Base-by-base conservation (phyloP, 768 basidiomycete genomes). In the Tephrocybe sp. region DNA sequence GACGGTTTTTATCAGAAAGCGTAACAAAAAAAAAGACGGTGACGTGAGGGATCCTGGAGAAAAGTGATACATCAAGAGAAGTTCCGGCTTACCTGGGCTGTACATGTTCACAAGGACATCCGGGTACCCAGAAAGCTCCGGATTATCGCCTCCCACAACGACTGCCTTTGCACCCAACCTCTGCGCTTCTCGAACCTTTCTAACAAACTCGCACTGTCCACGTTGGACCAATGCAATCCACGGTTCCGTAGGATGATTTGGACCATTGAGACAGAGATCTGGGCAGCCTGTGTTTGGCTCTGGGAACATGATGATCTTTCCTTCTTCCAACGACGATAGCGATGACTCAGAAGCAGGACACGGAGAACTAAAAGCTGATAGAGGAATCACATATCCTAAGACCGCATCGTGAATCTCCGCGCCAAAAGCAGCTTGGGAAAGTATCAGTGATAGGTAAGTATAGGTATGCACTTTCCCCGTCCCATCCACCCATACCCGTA, bases 221-320 rank as follows among this genome's bases (percentile, higher is more conserved):
- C 96, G 75, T 66, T 96, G 88, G 0, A 97, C 85, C 44, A 98
- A 78, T 0, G 92, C 96, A 64, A 98, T 90, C 88, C 92, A 95
- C 9, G 83, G 73, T 50, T 92, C 90, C 11, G 77, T 73, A 17
- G 89, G 90, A 14, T 73, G 66, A 53, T 80, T 63, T 2, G 76
- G 69, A 1, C 84, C 84, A 39, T 60, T 65, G 2, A 78, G 57
- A 52, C 90, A 92, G 16, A 92, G 74, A 2, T 73, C 68, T 4
- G 90, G 87, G 61, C 90, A 93, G 11, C 83, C 90, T 2, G 70
- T 69, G 50, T 87, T 87, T 1, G 64, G 45, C 7, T 65, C 45
- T 45, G 66, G 54, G 34, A 57, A 42, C 53, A 55, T 11, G 35
- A 39, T 36, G 33, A 65, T 58, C n/a, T n/a, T n/a, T n/a, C n/a